Conservation (phyloP, 1,284 basidiomycete genomes). For the Peniophora sp. region DNA sequence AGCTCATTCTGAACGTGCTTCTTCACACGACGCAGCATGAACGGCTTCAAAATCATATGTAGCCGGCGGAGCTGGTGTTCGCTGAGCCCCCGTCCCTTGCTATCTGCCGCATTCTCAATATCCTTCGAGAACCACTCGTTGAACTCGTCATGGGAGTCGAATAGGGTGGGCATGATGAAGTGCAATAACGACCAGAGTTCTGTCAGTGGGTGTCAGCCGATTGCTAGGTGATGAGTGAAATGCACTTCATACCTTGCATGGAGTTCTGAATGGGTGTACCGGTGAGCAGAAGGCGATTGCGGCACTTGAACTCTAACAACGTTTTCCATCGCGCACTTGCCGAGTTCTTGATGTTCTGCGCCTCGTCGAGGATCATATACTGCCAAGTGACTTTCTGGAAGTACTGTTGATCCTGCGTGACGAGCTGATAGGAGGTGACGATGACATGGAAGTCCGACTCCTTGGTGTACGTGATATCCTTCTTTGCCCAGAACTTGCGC, state of each 20-base stretch:
- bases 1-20: conserved; percentile 99
- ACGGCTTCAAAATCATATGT: conserved; percentile 99
- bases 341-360: conserved; percentile 99
- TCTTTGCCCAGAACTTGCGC: conserved; percentile 98
- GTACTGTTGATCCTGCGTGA: conserved; percentile 97
- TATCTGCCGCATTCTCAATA: conserved; percentile 92
- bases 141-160: conserved; percentile 99
- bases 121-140: conserved; percentile 99
- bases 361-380: conserved; percentile 99
- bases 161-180: conserved; percentile 99
- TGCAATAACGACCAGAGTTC: conserved; percentile 99
- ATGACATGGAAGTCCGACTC: conserved; percentile 96
- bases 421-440: conserved; percentile 96
- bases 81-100: conserved; percentile 86
- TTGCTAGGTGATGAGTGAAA: conserved; percentile 9
- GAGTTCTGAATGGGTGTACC: conserved; percentile 99
- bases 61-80: conserved; percentile 93
- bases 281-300: conserved; percentile 91
- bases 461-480: conserved; percentile 92
- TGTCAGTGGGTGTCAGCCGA: conserved; percentile 21
- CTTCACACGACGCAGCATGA: conserved; percentile 98
- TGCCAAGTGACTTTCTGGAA: conserved; percentile 99
- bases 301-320: conserved; percentile 90
- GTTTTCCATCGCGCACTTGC: conserved; percentile 98
- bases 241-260: conserved; percentile 78